Base-by-base conservation (phyloP, 345 rosid species). In the Luvunga scandens region DNA sequence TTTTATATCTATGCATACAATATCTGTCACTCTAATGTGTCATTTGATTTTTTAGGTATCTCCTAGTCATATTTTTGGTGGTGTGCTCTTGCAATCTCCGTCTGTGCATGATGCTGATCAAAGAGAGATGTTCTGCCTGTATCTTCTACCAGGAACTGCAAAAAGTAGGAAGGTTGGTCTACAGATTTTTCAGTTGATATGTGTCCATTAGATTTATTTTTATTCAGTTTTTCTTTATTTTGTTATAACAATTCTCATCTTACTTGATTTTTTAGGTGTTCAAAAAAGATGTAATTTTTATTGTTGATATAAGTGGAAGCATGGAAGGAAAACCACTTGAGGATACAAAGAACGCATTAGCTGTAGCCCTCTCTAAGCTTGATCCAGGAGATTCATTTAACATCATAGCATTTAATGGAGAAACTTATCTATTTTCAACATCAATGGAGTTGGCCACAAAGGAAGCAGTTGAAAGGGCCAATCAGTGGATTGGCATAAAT, bases 251-350 rank as follows among this genome's bases (percentile, higher is more conserved):
- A 48, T 65, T 69, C 69, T 81, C 75, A 82, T 75, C 77, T 76
- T 77, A 42, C 73, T 78, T 59, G 67, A 80, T 82, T 77, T 77
- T 67, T 66, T 83, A 96, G 99, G 91, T 86, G 45, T 89, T 92
- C 80, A 90, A 84, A 84, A 91, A 89, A 86, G 93, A 90, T 83
- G 85, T 94, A 57, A 81, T 96, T 73, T 96, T 91, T 86, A 84
- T 92, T 81, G 88, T 94, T 84, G 99, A 96, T 79, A 87, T 92
- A 81, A 96, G 98, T 86, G 90, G 84, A 82, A 96, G 99, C 83
- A 94, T 96, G 98, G 76, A 60, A 77, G 97, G 97, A 78, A 90
- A 81, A 85, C 85, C 90, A 62, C 90, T 96, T 30, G 92, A 87
- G 89, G 87, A 82, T 79, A 88, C 91, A 28, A 89, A 90, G 82